phyloP scores from a whole-genome alignment of 352 stramenopile genomes.

The Globisporangium splendens region DNA sequence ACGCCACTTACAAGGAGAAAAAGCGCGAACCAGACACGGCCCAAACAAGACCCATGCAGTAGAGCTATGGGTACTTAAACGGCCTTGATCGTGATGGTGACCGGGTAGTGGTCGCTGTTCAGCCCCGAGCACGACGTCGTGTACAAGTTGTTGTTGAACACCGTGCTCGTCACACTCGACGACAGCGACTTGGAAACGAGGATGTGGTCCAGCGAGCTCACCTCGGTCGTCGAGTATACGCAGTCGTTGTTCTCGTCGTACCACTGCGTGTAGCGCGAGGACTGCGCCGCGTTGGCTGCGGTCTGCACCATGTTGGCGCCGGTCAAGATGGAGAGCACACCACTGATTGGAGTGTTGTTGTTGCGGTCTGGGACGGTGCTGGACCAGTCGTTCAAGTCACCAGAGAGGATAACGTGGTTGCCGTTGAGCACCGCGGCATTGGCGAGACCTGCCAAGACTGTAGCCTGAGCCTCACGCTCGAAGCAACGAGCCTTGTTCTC shows the following conservation, averaged over 20 bases:
- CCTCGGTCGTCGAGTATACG: slow-evolving; percentile 36
- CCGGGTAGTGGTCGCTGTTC: slow-evolving; percentile 34
- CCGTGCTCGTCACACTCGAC: slow-evolving; percentile 14
- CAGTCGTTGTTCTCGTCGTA: slow-evolving; percentile 63
- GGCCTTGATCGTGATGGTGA: slow-evolving; percentile 25
- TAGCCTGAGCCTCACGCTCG: slow-evolving; percentile 60
- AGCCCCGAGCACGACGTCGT: slow-evolving; percentile 16
- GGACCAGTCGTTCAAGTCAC: slow-evolving; percentile 72
- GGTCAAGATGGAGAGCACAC: slow-evolving; percentile 42
- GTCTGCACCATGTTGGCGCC: slow-evolving; percentile 42
- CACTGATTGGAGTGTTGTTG: slow-evolving; percentile 53
- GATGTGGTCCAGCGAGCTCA: slow-evolving; percentile 33
- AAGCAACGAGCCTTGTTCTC: slow-evolving; percentile 48
- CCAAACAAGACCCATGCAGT: background rate
- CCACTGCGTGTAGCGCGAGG: slow-evolving; percentile 55
- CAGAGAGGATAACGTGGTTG: slow-evolving; percentile 60
- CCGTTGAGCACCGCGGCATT: slow-evolving; percentile 33
- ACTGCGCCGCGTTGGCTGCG: slow-evolving; percentile 32
- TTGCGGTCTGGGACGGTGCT: slow-evolving; percentile 46
- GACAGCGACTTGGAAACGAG: slow-evolving; percentile 30
- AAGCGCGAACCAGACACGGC: background rate
- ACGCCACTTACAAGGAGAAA: background rate
- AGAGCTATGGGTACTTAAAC: background rate
- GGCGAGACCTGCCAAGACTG: slow-evolving; percentile 38
- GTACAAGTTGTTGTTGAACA: slow-evolving; percentile 27